Percentiles rank a stretch among this genome's conserved stretches.
These are phyloP conservation scores for Russula brevipes DNA, from an alignment of 768 basidiomycete genomes.

Conservation along the genomic window DNA sequence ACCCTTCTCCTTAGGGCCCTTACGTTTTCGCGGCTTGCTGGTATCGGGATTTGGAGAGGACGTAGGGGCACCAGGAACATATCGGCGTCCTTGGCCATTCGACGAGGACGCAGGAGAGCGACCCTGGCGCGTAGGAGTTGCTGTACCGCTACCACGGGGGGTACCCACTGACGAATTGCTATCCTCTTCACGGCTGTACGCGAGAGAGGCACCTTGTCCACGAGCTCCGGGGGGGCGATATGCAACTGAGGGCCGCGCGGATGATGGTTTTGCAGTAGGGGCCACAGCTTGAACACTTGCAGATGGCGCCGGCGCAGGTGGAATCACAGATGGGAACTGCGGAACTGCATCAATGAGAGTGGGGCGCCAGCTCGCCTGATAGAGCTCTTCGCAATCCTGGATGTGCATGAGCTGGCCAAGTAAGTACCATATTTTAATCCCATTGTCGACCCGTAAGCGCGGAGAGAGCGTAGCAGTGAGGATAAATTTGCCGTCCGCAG, in stretches of 20 bases:
- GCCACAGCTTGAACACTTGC: slow-evolving; percentile 49
- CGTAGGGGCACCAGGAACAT: slow-evolving; percentile 68
- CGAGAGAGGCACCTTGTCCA: slow-evolving; percentile 79
- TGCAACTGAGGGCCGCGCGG: slow-evolving; percentile 71
- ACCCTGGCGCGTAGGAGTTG: slow-evolving; percentile 60
- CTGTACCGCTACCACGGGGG: slow-evolving; percentile 40
- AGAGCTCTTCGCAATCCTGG: slow-evolving; percentile 80
- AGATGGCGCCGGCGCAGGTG: slow-evolving; percentile 61
- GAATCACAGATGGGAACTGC: slow-evolving; percentile 61
- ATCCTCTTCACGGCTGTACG: slow-evolving; percentile 91
- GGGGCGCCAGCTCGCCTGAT: slow-evolving; percentile 84
- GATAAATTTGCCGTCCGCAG: slow-evolving; percentile 86
- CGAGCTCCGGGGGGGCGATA: slow-evolving; percentile 93
- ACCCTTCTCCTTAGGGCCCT: slow-evolving; percentile 41
- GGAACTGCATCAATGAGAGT: slow-evolving; percentile 59
- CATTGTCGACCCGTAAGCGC: slow-evolving; percentile 93
- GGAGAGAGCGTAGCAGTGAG: slow-evolving; percentile 96
- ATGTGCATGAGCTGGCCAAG: slow-evolving; percentile 81
- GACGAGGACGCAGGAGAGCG: slow-evolving; percentile 46
- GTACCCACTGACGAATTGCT: slow-evolving; percentile 50
- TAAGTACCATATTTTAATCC: slow-evolving; percentile 95
- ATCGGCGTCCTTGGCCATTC: slow-evolving; percentile 41
- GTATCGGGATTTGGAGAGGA: slow-evolving; percentile 42
- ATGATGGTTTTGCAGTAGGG: slow-evolving; percentile 48
- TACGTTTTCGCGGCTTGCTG: slow-evolving; percentile 56